A percentile compares a stretch with the other conserved stretches of the same genome.
phyloP scores from a whole-genome alignment of 169 alveolate genomes.

The Eimeria acervulina region DNA sequence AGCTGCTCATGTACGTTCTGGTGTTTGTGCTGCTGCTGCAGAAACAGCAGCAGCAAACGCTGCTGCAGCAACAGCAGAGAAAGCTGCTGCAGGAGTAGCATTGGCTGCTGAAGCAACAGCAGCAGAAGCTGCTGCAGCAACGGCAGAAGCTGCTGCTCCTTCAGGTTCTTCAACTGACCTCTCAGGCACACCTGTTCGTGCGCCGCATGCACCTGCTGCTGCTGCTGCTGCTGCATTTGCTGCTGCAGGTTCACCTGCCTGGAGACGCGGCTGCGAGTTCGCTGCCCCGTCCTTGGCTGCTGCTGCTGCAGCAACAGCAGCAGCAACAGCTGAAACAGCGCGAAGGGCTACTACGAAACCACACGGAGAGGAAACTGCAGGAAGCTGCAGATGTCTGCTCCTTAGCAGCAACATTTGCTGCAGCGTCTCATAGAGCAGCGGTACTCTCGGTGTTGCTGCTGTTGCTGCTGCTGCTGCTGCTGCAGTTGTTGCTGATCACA shows the following conservation, averaged over 20 bases:
- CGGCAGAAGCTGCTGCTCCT: background rate
- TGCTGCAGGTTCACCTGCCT: conserved; percentile 41
- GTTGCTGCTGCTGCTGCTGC: background rate
- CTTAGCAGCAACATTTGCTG: conserved; percentile 54
- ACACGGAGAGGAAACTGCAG: conserved; percentile 1
- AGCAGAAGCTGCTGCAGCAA: background rate
- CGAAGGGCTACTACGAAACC: background rate
- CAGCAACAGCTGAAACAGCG: conserved; percentile 32
- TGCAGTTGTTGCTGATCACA: background rate
- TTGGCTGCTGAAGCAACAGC: background rate
- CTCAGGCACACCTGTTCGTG: too few relatives aligned
- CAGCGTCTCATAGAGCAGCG: conserved; percentile 52
- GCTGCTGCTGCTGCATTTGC: background rate
- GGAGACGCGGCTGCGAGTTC: conserved; percentile 53
- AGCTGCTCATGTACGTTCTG: background rate
- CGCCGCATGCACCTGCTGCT: background rate
- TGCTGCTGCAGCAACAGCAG: conserved; percentile 64
- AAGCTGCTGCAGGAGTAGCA: background rate
- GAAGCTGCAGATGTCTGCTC: conserved; percentile 60
- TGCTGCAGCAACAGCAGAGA: background rate
- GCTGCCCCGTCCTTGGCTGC: conserved; percentile 38
- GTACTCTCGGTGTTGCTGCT: background rate
- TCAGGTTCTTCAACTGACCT: too few relatives aligned
- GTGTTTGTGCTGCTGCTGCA: conserved; percentile 2
- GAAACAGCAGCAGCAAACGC: background rate